Conservation (phyloP, 805 yeast species). For the Saccharomyces jurei region DNA sequence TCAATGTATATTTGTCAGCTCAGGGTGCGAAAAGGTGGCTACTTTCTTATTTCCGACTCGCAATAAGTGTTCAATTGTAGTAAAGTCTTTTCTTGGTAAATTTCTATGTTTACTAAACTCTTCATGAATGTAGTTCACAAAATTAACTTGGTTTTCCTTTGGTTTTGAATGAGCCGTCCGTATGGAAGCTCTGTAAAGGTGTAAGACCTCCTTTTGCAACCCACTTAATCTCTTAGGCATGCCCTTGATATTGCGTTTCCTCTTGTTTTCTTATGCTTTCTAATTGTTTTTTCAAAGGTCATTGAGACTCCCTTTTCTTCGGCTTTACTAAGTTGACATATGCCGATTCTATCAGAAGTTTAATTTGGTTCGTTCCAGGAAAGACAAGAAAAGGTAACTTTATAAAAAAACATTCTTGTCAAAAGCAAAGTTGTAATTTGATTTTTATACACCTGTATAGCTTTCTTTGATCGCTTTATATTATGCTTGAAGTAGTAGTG, state of each 20-base stretch:
- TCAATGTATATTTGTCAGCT: conserved; percentile 57
- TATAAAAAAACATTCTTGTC: background rate
- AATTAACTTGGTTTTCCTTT: conserved; percentile 36
- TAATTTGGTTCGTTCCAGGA: background rate
- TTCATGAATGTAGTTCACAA: conserved; percentile 39
- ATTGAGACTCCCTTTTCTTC: background rate
- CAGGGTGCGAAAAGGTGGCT: conserved; percentile 65
- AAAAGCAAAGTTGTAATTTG: background rate
- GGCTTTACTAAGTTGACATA: background rate
- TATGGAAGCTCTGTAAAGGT: conserved; percentile 41
- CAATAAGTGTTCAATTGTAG: conserved; percentile 76
- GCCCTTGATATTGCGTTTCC: background rate
- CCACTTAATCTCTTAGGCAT: conserved; percentile 36
- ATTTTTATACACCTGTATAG: background rate
- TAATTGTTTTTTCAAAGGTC: background rate
- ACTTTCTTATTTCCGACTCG: conserved; percentile 65
- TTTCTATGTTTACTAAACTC: conserved; percentile 55
- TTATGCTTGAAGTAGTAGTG: too few relatives aligned
- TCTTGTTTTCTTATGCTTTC: background rate
- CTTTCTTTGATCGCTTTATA: too few relatives aligned
- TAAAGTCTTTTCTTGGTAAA: conserved; percentile 69
- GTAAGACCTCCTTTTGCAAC: conserved; percentile 45
- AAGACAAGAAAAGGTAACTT: background rate
- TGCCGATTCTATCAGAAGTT: background rate
- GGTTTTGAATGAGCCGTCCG: conserved; percentile 42